Conservation (phyloP, 345 rosid genomes). For the Corchorus capsularis region DNA sequence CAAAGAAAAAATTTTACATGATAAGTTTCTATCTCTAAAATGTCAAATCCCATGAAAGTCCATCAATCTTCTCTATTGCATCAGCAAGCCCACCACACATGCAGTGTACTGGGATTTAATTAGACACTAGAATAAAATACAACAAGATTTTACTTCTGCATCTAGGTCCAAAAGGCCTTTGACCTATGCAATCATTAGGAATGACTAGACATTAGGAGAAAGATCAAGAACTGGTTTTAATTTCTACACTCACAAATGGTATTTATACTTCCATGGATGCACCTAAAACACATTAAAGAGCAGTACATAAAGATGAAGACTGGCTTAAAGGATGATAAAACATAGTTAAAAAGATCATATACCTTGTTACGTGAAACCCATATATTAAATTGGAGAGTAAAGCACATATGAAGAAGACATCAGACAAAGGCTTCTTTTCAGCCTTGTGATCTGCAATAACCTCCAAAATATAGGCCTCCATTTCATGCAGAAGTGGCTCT, state of each 20-base stretch:
- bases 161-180: neutral
- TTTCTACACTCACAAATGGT: neutral
- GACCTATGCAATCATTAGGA: neutral
- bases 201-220: neutral
- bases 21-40: neutral
- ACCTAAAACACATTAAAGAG: neutral
- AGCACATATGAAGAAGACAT: conserved; percentile 64
- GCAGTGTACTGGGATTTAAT: neutral
- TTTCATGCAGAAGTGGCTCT: conserved; percentile 72
- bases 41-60: neutral
- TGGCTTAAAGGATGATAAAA: neutral
- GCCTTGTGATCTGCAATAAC: conserved; percentile 42
- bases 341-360: conserved; percentile 23
- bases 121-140: no score
- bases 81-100: neutral
- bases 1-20: neutral
- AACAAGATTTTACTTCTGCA: neutral
- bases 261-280: neutral
- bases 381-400: conserved; percentile 66
- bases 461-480: conserved; percentile 62
- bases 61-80: neutral
- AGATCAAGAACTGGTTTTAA: neutral
- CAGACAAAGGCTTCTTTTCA: conserved; percentile 58
- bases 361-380: conserved; percentile 67
- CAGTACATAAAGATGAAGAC: neutral